Percentiles rank a stretch among this genome's conserved stretches.
Conservation (phyloP, 2,329 filamentous ascomycete species). For the Colletotrichum euphorbiae region DNA sequence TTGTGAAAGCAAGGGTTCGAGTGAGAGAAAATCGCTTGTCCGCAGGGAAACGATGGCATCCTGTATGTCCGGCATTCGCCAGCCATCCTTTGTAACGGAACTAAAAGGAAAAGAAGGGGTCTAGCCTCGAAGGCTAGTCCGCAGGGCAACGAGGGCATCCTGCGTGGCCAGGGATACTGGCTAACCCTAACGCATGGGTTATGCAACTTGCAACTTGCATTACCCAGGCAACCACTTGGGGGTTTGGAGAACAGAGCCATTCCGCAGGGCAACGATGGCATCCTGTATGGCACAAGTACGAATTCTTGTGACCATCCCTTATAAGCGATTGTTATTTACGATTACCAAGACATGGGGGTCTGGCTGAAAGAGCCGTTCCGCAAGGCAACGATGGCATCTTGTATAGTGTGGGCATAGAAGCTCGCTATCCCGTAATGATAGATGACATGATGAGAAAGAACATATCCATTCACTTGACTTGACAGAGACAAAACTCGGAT, state of each 20-base stretch:
- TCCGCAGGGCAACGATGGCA: constrained; percentile 41
- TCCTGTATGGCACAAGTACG: constrained; percentile 34
- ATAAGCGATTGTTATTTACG: constrained; percentile 18
- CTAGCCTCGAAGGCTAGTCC: constrained; percentile 41
- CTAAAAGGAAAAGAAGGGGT: constrained; percentile 38
- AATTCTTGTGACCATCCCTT: constrained; percentile 26
- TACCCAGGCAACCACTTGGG: constrained; percentile 16
- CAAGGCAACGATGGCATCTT: constrained; percentile 42
- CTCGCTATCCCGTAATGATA: constrained; percentile 28
- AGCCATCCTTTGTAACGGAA: constrained; percentile 36
- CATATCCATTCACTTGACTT: too few species aligned
- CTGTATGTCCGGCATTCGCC: constrained; percentile 41
- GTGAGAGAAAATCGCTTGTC: constrained; percentile 40
- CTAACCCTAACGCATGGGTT: constrained; percentile 21
- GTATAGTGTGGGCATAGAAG: constrained; percentile 30
- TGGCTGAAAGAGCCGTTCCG: constrained; percentile 35
- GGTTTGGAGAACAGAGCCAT: constrained; percentile 37
- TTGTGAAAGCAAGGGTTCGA: constrained; percentile 31
- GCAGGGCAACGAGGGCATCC: constrained; percentile 47
- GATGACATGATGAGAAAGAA: constrained; percentile 15
- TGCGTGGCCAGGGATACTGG: constrained; percentile 13
- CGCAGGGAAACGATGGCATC: constrained; percentile 51
- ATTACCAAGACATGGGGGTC: constrained; percentile 23
- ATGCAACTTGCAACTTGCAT: background rate
- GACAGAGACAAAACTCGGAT: too few species aligned